Conservation (phyloP, 768 basidiomycete genomes). For the Leccinum aurantiacum region DNA sequence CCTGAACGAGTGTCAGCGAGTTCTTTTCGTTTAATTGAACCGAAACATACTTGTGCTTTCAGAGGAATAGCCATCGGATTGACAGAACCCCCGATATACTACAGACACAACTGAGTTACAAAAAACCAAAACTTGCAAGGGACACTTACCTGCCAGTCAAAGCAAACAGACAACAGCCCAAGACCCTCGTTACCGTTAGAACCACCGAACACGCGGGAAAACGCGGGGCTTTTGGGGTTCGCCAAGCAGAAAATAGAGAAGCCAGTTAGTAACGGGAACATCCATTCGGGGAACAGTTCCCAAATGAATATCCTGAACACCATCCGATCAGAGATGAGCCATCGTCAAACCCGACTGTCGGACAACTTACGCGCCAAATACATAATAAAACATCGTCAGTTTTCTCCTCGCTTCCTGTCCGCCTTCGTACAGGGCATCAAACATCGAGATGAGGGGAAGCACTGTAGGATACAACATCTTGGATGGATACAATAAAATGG, state of each 20-base stretch:
- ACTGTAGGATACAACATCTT: conserved; percentile 44
- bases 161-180: conserved; percentile 57
- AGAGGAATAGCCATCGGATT: conserved; percentile 58
- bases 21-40: neutral
- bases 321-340: neutral
- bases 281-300: conserved; percentile 29
- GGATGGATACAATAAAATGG: conserved; percentile 41
- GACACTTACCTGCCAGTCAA: conserved; percentile 52
- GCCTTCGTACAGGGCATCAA: conserved; percentile 42
- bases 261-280: conserved; percentile 63
- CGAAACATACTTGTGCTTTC: conserved; percentile 42
- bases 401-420: conserved; percentile 39
- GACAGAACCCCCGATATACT: conserved; percentile 30
- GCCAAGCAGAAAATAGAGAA: conserved; percentile 63
- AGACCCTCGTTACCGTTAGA: conserved; percentile 66
- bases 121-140: neutral
- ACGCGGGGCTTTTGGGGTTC: conserved; percentile 32
- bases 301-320: conserved; percentile 35
- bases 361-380: conserved; percentile 30
- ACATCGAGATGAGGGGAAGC: conserved; percentile 24
- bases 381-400: conserved; percentile 33
- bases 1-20: conserved; percentile 8
- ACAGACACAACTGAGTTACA: neutral
- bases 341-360: conserved; percentile 6
- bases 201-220: conserved; percentile 60